Base-by-base conservation (phyloP, 495 filamentous ascomycete species). In the Talaromyces liani region DNA sequence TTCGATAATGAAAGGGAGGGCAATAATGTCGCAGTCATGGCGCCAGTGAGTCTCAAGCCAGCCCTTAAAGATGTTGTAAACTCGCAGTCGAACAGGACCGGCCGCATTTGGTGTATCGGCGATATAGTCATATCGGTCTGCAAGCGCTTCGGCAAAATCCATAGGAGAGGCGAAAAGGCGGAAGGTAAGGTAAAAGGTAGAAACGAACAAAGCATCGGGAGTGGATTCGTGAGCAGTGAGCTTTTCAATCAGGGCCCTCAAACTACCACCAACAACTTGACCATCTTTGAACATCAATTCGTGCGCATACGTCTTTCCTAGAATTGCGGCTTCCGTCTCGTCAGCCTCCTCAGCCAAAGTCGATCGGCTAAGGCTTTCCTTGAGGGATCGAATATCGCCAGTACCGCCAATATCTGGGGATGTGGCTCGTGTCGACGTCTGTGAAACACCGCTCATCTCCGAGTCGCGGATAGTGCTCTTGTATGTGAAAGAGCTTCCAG, bases 11-110 rank as follows among this genome's bases (percentile, higher is more conserved):
- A 88, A 80, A 0, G 83, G 80, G 39, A 98, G 78, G 6, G 93
- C 91, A 6, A 81, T 81, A 63, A 80, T 77, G 72, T 99, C 95
- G 27, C 86, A 82, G 29, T 91, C 86, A 64, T 89, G 85, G 27
- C 89, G 87, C 95, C 95, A 99, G 75, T 98, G 91, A 2, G 89
- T 92, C 75, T 99, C 95, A 4, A 99, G 77, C 95, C 95, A 99
- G 33, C 88, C 88, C 75, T 99, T 99, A 80, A 97, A 91, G 45
- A 93, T 86, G 71, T 99, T 98, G 80, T 96, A 98, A 0, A 97
- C 91, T 16, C 95, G 85, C 36, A 98, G 79, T 36, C 93, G 88
- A 20, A 98, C 92, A 0, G 93, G 91, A 4, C 79, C 82, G 8
- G 90, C 87, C 20, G 90, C 85, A 54, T 84, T 80, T 10, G 87